phyloP scores from a whole-genome alignment of 2,329 filamentous ascomycete species.

The Furcasterigmium sp. region DNA sequence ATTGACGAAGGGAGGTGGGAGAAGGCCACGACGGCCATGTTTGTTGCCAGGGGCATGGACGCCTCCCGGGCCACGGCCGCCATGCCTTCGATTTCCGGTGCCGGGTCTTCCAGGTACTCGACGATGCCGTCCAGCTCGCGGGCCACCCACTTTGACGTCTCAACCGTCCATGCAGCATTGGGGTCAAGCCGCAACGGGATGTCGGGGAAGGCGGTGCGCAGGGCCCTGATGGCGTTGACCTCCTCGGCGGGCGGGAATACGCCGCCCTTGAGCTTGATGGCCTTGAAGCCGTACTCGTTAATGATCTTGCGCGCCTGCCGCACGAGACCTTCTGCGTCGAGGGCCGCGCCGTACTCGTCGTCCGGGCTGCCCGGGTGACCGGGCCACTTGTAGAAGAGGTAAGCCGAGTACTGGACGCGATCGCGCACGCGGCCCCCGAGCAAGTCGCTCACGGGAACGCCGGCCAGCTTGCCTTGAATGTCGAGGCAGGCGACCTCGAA shows the following conservation, averaged over 20 bases:
- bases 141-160: constrained; percentile 31
- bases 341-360: constrained; percentile 32
- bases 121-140: constrained; percentile 28
- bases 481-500: constrained; percentile 37
- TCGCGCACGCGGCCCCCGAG: constrained; percentile 33
- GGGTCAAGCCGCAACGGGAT: constrained; percentile 30
- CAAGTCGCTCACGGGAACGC: constrained; percentile 30
- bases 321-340: constrained; percentile 26
- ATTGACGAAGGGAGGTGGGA: constrained; percentile 30
- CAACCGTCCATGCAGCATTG: constrained; percentile 32
- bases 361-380: constrained; percentile 31
- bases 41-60: constrained; percentile 34
- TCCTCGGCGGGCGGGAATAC: constrained; percentile 33
- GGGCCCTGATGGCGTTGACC: constrained; percentile 30
- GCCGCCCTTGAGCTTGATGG: constrained; percentile 36
- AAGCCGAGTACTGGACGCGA: constrained; percentile 34
- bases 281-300: constrained; percentile 35
- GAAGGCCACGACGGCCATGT: constrained; percentile 37
- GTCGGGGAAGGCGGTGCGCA: constrained; percentile 28
- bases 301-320: constrained; percentile 30
- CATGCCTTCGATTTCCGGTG: constrained; percentile 35
- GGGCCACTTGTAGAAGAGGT: constrained; percentile 37
- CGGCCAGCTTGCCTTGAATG: constrained; percentile 32
- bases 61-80: constrained; percentile 33
- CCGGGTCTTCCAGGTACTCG: constrained; percentile 34